Percentiles rank a stretch among this genome's conserved stretches.
phyloP scores from a whole-genome alignment of 2,329 filamentous ascomycete species.

The Aspergillus melleus region DNA sequence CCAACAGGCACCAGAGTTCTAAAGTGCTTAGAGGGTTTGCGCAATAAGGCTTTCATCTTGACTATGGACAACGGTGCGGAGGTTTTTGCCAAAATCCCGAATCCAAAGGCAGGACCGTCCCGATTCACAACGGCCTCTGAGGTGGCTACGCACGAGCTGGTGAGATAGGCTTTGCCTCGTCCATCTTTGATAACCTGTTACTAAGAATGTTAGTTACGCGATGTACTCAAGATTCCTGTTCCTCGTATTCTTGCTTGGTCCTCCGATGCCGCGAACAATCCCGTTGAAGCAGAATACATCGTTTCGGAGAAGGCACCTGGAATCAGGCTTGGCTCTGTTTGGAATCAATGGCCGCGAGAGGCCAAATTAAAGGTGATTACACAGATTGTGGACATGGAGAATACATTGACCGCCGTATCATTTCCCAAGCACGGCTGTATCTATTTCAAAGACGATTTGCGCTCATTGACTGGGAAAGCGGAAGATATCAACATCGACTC shows the following conservation, averaged over 20 bases:
- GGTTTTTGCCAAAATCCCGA: slow-evolving; percentile 30
- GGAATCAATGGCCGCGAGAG: slow-evolving; percentile 27
- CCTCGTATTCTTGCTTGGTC: slow-evolving; percentile 23
- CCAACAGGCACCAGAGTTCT: slow-evolving; percentile 26
- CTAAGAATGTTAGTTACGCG: slow-evolving; percentile 20
- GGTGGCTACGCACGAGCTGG: slow-evolving; percentile 27
- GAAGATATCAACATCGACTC: slow-evolving; percentile 10
- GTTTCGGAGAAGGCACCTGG: slow-evolving; percentile 32
- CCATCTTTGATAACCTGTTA: background rate
- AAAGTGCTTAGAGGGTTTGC: slow-evolving; percentile 34
- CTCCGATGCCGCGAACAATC: slow-evolving; percentile 14
- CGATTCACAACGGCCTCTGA: slow-evolving; percentile 24
- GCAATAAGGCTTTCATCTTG: slow-evolving; percentile 39
- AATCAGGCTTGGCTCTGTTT: slow-evolving; percentile 28
- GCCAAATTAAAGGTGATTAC: slow-evolving; percentile 24
- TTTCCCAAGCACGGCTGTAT: slow-evolving; percentile 29
- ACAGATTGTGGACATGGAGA: slow-evolving; percentile 30
- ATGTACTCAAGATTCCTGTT: slow-evolving; percentile 19
- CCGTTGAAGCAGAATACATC: slow-evolving; percentile 27
- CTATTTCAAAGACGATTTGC: slow-evolving; percentile 28
- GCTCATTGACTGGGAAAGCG: slow-evolving; percentile 12
- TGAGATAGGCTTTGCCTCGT: slow-evolving; percentile 10
- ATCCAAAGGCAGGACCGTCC: slow-evolving; percentile 28
- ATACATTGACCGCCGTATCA: slow-evolving; percentile 17
- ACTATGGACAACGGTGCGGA: slow-evolving; percentile 31